Evolutionary conservation across 345 rosid species (phyloP).

Genomic region (Salix viminalis): DNA sequence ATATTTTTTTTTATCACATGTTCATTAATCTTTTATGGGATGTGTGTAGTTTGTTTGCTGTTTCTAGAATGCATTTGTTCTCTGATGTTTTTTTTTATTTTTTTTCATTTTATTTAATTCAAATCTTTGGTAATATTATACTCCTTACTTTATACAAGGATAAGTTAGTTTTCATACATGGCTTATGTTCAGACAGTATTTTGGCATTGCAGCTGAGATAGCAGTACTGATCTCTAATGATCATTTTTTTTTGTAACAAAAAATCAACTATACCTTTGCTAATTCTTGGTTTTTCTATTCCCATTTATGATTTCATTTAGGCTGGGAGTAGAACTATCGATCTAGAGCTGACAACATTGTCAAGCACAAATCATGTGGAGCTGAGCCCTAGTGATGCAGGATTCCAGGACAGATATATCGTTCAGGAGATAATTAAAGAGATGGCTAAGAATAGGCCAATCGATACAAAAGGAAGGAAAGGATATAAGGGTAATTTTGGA

Average conservation of each 20-base stretch:
- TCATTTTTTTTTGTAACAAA: background rate
- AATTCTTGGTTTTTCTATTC: background rate
- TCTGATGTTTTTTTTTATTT: background rate
- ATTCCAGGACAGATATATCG: conserved; percentile 93
- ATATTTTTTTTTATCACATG: background rate
- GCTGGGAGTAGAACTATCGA: conserved; percentile 87
- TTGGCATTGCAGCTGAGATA: background rate
- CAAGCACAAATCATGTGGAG: conserved; percentile 88
- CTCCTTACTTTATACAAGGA: background rate
- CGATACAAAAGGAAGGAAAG: conserved; percentile 79
- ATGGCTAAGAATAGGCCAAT: conserved; percentile 97
- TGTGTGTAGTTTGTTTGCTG: background rate
- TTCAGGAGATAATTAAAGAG: conserved; percentile 92
- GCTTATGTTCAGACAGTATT: background rate
- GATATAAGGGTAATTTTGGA: conserved; percentile 61
- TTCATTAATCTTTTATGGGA: background rate
- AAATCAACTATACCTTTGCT: background rate
- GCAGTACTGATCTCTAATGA: background rate
- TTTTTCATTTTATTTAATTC: background rate
- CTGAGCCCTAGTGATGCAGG: conserved; percentile 94
- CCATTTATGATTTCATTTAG: conserved; percentile 29
- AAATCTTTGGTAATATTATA: background rate
- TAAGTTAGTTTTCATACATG: background rate
- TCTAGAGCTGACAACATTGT: conserved; percentile 78
- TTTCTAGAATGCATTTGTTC: background rate